phyloP scores from a whole-genome alignment of 139 green algal species.

The Micractinium sp. region DNA sequence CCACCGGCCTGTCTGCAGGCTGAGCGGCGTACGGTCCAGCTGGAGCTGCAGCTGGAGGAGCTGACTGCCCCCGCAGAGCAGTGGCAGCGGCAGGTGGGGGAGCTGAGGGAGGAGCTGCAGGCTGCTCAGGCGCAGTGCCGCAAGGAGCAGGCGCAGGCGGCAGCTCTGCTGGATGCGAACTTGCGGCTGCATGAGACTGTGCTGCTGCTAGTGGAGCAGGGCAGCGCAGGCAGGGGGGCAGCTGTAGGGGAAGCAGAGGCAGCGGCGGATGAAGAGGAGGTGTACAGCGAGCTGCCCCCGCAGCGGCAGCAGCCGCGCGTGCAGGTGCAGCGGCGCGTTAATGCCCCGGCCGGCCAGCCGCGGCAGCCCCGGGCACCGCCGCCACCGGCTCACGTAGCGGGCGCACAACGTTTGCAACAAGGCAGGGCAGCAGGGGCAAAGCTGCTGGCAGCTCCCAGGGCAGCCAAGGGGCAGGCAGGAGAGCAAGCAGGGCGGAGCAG shows the following conservation, averaged over 20 bases:
- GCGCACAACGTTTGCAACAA: not conserved
- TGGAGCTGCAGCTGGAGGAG: not conserved
- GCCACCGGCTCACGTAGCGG: not conserved
- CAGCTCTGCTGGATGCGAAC: constrained; percentile 10
- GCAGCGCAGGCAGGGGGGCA: not conserved
- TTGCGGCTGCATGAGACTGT: constrained; percentile 22
- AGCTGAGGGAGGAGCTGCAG: not conserved
- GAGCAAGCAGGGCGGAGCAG: not conserved
- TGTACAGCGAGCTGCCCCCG: not conserved
- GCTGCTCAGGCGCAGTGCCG: not conserved
- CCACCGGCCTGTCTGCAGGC: not conserved
- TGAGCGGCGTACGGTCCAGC: not conserved
- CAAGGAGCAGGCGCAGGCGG: not conserved
- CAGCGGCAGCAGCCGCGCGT: not conserved
- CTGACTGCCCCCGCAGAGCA: not conserved
- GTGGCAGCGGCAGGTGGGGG: not conserved
- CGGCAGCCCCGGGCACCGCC: not conserved
- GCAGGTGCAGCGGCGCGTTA: no score
- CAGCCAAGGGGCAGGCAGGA: not conserved
- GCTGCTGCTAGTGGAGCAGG: not conserved
- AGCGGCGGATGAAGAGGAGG: not conserved
- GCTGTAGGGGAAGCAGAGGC: not conserved
- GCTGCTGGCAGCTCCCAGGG: not conserved
- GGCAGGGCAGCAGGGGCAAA: not conserved
- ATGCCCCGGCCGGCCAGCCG: not conserved